Conservation (phyloP, 225 moss, liverwort and hornwort genomes). For the Polytrichum commune region DNA sequence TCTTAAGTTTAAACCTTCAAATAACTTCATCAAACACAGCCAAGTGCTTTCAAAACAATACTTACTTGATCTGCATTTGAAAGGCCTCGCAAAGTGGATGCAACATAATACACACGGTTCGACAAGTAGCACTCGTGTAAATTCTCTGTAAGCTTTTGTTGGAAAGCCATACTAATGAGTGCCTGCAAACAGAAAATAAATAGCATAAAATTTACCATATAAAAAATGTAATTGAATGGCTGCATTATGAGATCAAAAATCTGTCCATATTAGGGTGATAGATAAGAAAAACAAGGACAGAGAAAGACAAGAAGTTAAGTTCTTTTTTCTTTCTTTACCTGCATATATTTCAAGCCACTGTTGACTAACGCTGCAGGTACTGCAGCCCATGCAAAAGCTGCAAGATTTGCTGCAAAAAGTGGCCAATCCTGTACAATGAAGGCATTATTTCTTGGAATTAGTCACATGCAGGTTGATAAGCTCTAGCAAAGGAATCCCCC, state of each 20-base stretch:
- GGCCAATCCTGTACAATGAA: slow-evolving; percentile 37
- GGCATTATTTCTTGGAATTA: too few species aligned
- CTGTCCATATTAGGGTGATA: too few species aligned
- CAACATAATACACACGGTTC: slow-evolving; percentile 56
- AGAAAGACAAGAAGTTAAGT: too few species aligned
- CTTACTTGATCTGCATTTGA: slow-evolving; percentile 67
- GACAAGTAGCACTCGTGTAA: slow-evolving; percentile 59
- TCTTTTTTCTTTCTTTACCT: slow-evolving; percentile 8
- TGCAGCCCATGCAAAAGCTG: slow-evolving; percentile 36
- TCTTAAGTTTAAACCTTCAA: too few species aligned
- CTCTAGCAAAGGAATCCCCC: slow-evolving; percentile 1
- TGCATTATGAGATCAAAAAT: too few species aligned
- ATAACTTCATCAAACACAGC: too few species aligned
- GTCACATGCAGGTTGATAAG: too few species aligned
- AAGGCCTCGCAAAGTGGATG: slow-evolving; percentile 56
- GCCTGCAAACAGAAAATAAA: slow-evolving; percentile 29
- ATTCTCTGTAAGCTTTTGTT: slow-evolving; percentile 52
- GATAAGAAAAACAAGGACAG: too few species aligned
- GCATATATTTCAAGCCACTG: slow-evolving; percentile 54
- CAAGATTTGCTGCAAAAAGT: slow-evolving; percentile 28
- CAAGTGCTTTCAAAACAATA: neutral
- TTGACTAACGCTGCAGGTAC: slow-evolving; percentile 41
- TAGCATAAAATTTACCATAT: too few species aligned
- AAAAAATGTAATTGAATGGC: too few species aligned
- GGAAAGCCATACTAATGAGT: slow-evolving; percentile 52